phyloP scores from a whole-genome alignment of 768 basidiomycete species.

The Boletus sp. region DNA sequence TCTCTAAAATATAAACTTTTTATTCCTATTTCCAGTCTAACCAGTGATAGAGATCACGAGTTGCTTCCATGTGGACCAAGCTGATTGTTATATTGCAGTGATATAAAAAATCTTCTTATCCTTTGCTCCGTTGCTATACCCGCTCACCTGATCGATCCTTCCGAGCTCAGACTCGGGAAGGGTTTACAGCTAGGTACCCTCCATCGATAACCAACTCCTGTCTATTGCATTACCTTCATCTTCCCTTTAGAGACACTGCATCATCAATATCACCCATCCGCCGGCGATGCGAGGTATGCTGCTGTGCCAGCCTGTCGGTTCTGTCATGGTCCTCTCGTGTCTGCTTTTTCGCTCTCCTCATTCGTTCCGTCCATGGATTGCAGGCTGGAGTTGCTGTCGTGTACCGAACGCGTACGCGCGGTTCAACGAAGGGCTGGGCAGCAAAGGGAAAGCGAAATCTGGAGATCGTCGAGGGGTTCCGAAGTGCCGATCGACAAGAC shows the following conservation, averaged over 20 bases:
- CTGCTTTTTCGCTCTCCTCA: too few species aligned
- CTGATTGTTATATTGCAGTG: background rate
- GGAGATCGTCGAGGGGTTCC: too few species aligned
- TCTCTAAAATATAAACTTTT: background rate
- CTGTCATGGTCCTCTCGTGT: too few species aligned
- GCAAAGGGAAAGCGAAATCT: too few species aligned
- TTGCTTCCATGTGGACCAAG: background rate
- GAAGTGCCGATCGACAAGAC: too few species aligned
- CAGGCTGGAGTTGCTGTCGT: too few species aligned
- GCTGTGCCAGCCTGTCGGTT: slow-evolving; percentile 76
- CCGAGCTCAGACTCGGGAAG: slow-evolving; percentile 41
- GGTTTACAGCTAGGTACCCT: slow-evolving; percentile 72
- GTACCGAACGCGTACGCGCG: too few species aligned
- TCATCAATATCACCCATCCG: slow-evolving; percentile 83
- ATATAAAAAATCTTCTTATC: background rate
- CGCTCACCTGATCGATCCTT: slow-evolving; percentile 26
- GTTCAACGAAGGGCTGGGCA: too few species aligned
- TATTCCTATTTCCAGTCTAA: background rate
- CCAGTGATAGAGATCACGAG: background rate
- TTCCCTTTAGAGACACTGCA: slow-evolving; percentile 65
- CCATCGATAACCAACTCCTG: slow-evolving; percentile 80
- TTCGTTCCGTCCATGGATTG: too few species aligned
- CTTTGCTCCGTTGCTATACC: background rate
- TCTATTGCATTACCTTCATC: slow-evolving; percentile 75
- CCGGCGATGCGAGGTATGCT: slow-evolving; percentile 70